Evolutionary conservation across 352 stramenopile species (phyloP), one percentile per base, ranked within the genome.

Genomic region (Thalassiosira sp.): DNA sequence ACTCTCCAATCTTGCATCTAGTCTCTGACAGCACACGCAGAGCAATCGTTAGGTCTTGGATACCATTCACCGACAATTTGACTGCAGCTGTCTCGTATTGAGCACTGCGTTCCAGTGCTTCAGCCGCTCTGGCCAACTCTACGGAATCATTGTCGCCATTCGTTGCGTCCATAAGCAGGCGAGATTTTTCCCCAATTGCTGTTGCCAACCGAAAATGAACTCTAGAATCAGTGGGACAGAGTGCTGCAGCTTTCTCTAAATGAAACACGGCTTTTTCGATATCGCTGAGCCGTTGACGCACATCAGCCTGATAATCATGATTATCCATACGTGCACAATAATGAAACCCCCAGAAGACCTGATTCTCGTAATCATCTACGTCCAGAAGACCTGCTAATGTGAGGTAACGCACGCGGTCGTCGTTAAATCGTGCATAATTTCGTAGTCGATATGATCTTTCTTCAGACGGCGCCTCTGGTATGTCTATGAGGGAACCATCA

Each of bases 231-330:
- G 35, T 76, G 24, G 72, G 72, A 75, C 65, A 62, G 2, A 76
- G 64, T 15, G 16, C 43, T 46, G 49, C 43, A n/a, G 72, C 64
- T 64, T 61, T 76, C 40, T 76, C 42, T 3, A 81, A 25, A 65
- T 81, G 65, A 67, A 81, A 81, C n/a, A 76, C 46, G 33, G 64
- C 72, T 53, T 58, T 76, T 49, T 72, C 76, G 22, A 72, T 40
- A 63, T 76, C 59, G 60, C 64, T 81, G 2, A 76, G 42, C 35
- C 65, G 61, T 45, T 81, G 64, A 25, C 31, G 24, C 3, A 56
- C 16, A 40, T 72, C 64, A n/a, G 56, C 57, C 10, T 60, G 15
- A 63, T 76, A 53, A 10, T 81, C 72, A 22, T 57, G 52, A 51
- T 72, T 64, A 28, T 73, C 54, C 3, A 67, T 57, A 16, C 66